Evolutionary conservation across 1,284 basidiomycete species (phyloP).

Genomic region (Ustilago xerochloae): DNA sequence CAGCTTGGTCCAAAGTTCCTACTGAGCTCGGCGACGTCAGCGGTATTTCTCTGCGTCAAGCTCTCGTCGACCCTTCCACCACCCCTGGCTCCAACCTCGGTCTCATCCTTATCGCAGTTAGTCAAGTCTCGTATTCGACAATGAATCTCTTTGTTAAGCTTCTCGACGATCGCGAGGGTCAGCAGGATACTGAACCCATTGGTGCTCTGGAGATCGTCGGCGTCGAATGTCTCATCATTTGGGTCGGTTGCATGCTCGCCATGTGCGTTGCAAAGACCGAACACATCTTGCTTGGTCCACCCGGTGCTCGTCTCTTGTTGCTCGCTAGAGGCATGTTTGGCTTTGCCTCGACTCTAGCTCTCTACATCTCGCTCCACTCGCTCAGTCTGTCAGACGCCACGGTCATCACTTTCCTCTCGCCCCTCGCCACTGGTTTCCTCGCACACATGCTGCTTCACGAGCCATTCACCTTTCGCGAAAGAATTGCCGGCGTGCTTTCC

Average conservation of each 20-base stretch:
- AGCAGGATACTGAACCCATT: slow-evolving; percentile 17
- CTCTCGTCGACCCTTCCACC: slow-evolving; percentile 35
- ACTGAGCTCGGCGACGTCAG: slow-evolving; percentile 25
- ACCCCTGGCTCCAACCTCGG: slow-evolving; percentile 48
- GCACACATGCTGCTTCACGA: slow-evolving; percentile 79
- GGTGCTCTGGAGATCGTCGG: slow-evolving; percentile 70
- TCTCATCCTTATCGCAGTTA: slow-evolving; percentile 44
- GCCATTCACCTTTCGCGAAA: slow-evolving; percentile 74
- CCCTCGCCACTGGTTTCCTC: slow-evolving; percentile 76
- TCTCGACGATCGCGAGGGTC: slow-evolving; percentile 65
- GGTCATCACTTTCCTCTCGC: slow-evolving; percentile 80
- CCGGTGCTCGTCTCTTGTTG: slow-evolving; percentile 75
- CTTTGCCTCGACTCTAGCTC: slow-evolving; percentile 72
- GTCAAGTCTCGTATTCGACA: slow-evolving; percentile 51
- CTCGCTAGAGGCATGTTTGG: slow-evolving; percentile 76
- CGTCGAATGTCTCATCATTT: slow-evolving; percentile 72
- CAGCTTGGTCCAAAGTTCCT: slow-evolving; percentile 20
- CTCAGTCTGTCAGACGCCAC: slow-evolving; percentile 80
- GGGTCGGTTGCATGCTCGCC: slow-evolving; percentile 62
- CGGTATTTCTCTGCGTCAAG: slow-evolving; percentile 42
- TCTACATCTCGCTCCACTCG: slow-evolving; percentile 78
- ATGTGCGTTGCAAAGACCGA: slow-evolving; percentile 71
- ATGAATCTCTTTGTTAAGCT: slow-evolving; percentile 76
- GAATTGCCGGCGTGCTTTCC: slow-evolving; percentile 75
- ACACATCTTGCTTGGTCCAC: slow-evolving; percentile 77